Base-by-base conservation (phyloP, 2,329 filamentous ascomycete genomes). In the Rutstroemia sp. region DNA sequence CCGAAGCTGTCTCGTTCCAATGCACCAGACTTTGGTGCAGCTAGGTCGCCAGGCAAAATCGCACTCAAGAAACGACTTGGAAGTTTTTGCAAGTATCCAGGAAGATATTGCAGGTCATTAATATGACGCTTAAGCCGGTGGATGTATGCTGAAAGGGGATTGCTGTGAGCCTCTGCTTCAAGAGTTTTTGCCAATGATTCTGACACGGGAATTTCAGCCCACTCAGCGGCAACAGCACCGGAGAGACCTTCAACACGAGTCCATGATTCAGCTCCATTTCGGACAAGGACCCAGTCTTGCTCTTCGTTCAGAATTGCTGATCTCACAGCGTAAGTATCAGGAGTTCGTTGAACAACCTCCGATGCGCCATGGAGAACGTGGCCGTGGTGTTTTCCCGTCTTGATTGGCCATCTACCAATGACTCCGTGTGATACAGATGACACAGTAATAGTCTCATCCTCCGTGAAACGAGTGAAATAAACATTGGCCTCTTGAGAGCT, bases 51-150 rank as follows among this genome's bases (percentile, higher is more conserved):
- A 25, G 73, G 73, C 6, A 72, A 64, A 8, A 85, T 68, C 16
- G 89, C 75, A 59, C 80, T 80, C 2, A 91, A 66, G 14, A 96
- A 73, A 23, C 84, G 83, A 45, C 77, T 73, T 4, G 90, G 90
- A 9, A 96, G 75, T 16, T 76, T 76, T 60, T 83, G 78, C 2
- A 95, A 72, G 73, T 86, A 95, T 0, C 77, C 79, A 0, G 92
- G 92, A 4, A 97, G 77, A 63, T 87, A 77, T 67, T 87, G 77
- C 40, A 96, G 76, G 62, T 96, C 94, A 47, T 82, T 77, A 14
- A 90, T 65, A 68, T 99, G 94, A 47, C 94, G 87, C 61, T 81
- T 87, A 14, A 96, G 78, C 14, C 94, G 87, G 72, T 96, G 91
- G 27, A 92, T 73, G 67, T 96, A 99, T n/a, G 94, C 94, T 10